Evolutionary conservation across 2,329 filamentous ascomycete genomes (phyloP), one percentile per base, ranked within the genome.

Genomic region (Alternaria gansuensis): DNA sequence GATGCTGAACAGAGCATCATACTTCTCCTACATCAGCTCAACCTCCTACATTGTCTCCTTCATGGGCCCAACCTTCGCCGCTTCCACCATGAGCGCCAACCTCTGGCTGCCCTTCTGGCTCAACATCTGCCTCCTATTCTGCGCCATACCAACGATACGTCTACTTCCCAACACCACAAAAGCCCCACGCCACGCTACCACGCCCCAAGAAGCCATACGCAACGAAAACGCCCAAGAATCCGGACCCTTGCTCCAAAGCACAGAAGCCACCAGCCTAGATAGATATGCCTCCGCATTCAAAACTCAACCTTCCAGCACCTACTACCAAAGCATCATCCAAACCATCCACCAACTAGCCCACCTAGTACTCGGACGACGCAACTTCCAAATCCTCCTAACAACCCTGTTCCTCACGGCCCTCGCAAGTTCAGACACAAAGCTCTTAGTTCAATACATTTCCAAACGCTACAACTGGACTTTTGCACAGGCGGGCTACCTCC

Each of bases 391-490:
- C 9, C 63, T 78, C 0, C 62, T 78, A 1, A 55, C 57, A 11
- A 74, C 72, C 1, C 75, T 77, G 54, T 73, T 77, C 24, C 66
- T 78, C 7, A 76, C 75, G 0, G 73, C 74, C 0, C 67, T 78
- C 5, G 76, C 76, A 5, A 77, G 76, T 44, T 77, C 75, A 2
- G 75, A 77, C 33, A 78, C 75, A 1, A 76, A 77, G 34, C 63
- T 78, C 2, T 68, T 78, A 2, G 72, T 77, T 0, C 75, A 77
- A 41, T 78, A 78, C 44, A 78, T 78, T 13, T 77, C 76, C 7
- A 77, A 77, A 53, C 65, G 76, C 28, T 78, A 78, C 31, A 65
- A 70, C n/a, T 77, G 75, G 75, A 77, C 68, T 0, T 77, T 77
- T 45, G 71, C 74, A 36, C 60, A 74, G 69, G 74, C 74, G 9